These are phyloP conservation scores for Amanita inopinata DNA, from an alignment of 768 basidiomycete genomes.

Conservation along the genomic window DNA sequence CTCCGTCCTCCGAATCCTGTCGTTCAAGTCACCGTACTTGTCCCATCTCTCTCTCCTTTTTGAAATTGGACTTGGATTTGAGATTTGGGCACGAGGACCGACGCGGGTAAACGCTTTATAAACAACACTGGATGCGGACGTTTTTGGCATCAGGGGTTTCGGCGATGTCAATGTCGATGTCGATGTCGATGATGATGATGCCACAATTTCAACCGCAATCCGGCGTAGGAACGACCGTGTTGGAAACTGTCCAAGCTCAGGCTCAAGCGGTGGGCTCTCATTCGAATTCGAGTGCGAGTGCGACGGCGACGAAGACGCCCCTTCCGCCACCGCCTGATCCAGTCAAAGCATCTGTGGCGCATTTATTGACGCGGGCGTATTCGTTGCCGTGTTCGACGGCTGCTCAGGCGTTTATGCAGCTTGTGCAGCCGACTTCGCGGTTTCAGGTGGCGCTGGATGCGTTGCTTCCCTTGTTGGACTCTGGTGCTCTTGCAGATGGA, in stretches of 20 bases:
- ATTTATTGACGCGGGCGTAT: constrained; percentile 57
- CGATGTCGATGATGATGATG: background rate
- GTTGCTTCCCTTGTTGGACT: constrained; percentile 62
- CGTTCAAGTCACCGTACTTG: too few species aligned
- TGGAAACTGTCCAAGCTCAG: too few species aligned
- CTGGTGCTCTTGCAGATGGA: constrained; percentile 21
- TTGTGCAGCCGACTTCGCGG: constrained; percentile 65
- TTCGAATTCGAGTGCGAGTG: background rate
- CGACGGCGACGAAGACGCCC: constrained; percentile 2
- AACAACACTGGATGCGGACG: background rate
- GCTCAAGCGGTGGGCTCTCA: too few species aligned
- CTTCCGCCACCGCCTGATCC: constrained; percentile 28
- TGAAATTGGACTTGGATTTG: too few species aligned
- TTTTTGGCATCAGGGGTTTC: background rate
- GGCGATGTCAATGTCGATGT: background rate
- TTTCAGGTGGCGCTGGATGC: constrained; percentile 82
- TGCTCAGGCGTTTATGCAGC: constrained; percentile 63
- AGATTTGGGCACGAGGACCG: too few species aligned
- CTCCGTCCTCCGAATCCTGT: too few species aligned
- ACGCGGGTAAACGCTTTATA: too few species aligned
- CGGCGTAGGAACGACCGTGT: too few species aligned
- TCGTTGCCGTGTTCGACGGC: constrained; percentile 70
- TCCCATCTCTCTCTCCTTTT: too few species aligned
- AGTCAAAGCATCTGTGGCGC: constrained; percentile 53
- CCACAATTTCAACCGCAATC: too few species aligned